These are phyloP conservation scores for Yamadazyma sp. DNA, from an alignment of 1,139 yeast species.

Conservation along the genomic window DNA sequence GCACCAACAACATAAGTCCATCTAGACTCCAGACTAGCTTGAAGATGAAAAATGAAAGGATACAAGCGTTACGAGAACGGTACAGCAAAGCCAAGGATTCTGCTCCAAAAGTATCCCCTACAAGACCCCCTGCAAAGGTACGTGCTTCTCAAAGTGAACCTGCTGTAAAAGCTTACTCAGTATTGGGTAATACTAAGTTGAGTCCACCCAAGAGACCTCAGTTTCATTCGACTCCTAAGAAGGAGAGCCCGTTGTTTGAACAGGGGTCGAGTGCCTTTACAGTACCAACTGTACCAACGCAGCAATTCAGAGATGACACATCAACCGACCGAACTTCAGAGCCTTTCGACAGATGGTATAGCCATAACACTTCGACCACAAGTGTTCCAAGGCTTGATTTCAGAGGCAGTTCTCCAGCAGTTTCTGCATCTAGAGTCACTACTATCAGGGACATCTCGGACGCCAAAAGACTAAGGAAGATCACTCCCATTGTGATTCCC, in stretches of 20 bases:
- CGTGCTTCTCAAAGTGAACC: not conserved
- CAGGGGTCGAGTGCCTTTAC: not conserved
- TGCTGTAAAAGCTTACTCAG: slow-evolving; percentile 8
- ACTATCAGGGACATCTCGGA: slow-evolving; percentile 26
- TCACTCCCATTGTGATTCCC: slow-evolving; percentile 43
- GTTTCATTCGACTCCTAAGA: slow-evolving; percentile 18
- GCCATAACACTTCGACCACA: not conserved
- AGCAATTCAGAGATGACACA: not conserved
- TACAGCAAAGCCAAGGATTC: slow-evolving; percentile 25
- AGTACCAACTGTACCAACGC: not conserved
- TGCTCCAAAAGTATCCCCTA: slow-evolving; percentile 2
- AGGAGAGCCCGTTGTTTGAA: not conserved
- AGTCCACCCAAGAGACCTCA: slow-evolving; percentile 36
- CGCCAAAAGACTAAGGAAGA: slow-evolving; percentile 37
- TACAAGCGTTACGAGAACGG: slow-evolving; percentile 35
- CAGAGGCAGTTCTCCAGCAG: not conserved
- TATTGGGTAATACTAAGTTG: slow-evolving; percentile 5
- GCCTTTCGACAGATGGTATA: not conserved
- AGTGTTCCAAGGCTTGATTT: not conserved
- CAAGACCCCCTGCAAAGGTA: not conserved
- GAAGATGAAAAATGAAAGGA: slow-evolving; percentile 32
- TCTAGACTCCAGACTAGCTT: slow-evolving; percentile 40
- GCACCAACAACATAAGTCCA: slow-evolving; percentile 32
- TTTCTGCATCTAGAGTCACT: not conserved
- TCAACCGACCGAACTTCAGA: not conserved